Evolutionary conservation across 208 protist genomes (phyloP).

Genomic region (Naegleria lovaniensis): DNA sequence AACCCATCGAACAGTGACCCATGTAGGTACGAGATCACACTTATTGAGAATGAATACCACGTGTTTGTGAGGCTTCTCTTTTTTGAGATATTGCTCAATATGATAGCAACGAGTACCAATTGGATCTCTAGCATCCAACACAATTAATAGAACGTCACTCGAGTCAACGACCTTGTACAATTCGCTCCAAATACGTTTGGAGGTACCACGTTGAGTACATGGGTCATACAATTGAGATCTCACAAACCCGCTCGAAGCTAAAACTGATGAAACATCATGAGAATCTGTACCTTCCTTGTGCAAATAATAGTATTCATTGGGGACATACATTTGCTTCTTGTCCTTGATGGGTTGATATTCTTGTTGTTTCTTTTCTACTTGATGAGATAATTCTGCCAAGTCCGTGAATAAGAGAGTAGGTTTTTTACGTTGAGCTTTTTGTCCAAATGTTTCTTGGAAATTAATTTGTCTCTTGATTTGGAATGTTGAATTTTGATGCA

Average conservation of each 20-base stretch:
- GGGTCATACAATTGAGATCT: constrained; percentile 48
- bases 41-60: constrained; percentile 99
- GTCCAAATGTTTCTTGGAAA: constrained; percentile 90
- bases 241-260: background rate
- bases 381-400: background rate
- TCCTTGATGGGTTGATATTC: background rate
- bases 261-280: background rate
- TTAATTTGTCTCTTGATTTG: constrained; percentile 80
- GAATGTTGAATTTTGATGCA: constrained; percentile 55
- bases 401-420: constrained; percentile 46
- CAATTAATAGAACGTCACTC: constrained; percentile 97
- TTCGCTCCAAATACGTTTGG: constrained; percentile 97
- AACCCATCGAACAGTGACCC: constrained; percentile 93
- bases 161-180: constrained; percentile 99
- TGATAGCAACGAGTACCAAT: constrained; percentile 91
- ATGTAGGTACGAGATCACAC: constrained; percentile 98
- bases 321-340: constrained; percentile 45
- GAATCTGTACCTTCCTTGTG: constrained; percentile 23
- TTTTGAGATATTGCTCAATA: constrained; percentile 83
- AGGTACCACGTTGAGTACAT: constrained; percentile 95
- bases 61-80: constrained; percentile 95
- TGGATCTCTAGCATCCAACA: constrained; percentile 96
- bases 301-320: constrained; percentile 40
- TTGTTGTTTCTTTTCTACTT: constrained; percentile 26
- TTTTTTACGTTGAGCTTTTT: constrained; percentile 82